Evolutionary conservation across 2,329 filamentous ascomycete species (phyloP), one percentile per base, ranked within the genome.

Genomic region (Aureobasidium sp.): DNA sequence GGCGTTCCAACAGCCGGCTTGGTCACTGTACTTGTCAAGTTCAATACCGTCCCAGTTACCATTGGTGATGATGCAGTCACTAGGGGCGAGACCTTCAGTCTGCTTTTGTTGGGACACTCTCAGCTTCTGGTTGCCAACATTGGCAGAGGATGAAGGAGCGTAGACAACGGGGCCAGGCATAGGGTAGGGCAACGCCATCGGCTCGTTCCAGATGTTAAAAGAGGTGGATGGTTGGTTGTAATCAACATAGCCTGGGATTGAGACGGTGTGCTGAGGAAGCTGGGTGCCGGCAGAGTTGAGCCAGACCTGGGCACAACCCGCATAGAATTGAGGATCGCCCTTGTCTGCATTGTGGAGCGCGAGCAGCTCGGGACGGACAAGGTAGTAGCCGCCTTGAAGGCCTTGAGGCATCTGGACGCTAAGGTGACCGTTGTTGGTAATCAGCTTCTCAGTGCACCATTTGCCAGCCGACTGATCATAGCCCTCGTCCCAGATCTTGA

Each of bases 401-500:
- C 81, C 82, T 1, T 75, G 68, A 8, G 88, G 87, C 3, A 91
- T 77, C 22, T 79, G 75, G 63, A 89, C 80, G 5, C 83, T 84
- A 14, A 91, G 75, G 22, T 85, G 77, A 15, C 87, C 87, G 25
- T 85, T 79, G 73, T 85, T 84, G 60, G 75, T 78, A 63, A 87
- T 87, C 63, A 91, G 78, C 64, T 83, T 84, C 69, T 89, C 83
- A 3, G 85, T 87, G 74, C 88, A 90, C 87, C 88, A 91, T 70
- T 83, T 77, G 31, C 77, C 72, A 1, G 77, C 77, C 5, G 71
- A 67, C 5, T 75, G 71, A 67, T 88, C 79, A 73, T 88, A 89
- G 49, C 86, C 87, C 57, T 87, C 81, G 63, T 89, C 82, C 78
- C 82, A 90, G 70, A 91, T 83, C 79, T 91, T 91, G 80, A 91